Evolutionary conservation across 2,329 filamentous ascomycete species (phyloP).

Genomic region (Ophiocordyceps camponoti-floridani): DNA sequence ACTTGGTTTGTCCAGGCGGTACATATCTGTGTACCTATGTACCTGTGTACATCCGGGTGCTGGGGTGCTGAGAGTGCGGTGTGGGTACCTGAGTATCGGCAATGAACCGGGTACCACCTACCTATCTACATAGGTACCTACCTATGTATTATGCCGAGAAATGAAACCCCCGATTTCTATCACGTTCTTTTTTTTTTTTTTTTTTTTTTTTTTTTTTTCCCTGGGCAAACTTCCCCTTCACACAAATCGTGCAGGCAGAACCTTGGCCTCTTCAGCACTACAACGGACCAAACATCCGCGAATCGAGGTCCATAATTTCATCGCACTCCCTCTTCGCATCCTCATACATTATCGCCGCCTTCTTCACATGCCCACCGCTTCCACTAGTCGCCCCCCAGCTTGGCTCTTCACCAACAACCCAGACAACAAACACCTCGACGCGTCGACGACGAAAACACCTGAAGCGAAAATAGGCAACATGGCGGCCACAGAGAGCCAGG

Average conservation of each 20-base stretch:
- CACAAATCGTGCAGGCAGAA: background rate
- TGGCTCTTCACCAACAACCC: background rate
- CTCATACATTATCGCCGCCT: no score
- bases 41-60: no score
- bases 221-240: background rate
- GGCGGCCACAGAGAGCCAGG: conserved; percentile 6
- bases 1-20: background rate
- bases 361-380: background rate
- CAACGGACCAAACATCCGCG: no score
- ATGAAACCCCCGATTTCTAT: conserved; percentile 3
- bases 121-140: no score
- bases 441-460: conserved; percentile 3
- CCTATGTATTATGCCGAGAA: no score
- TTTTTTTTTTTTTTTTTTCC: background rate
- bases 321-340: background rate
- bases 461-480: conserved; percentile 17
- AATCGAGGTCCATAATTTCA: no score
- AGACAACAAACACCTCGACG: conserved; percentile 15
- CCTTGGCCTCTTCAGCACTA: no score
- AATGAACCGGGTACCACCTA: no score
- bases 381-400: background rate
- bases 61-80: background rate
- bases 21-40: no score
- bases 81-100: background rate
- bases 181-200: background rate